Percentiles rank a stretch among this genome's conserved stretches.
Conservation (phyloP, 1,284 basidiomycete species). For the Flammula alnicola region DNA sequence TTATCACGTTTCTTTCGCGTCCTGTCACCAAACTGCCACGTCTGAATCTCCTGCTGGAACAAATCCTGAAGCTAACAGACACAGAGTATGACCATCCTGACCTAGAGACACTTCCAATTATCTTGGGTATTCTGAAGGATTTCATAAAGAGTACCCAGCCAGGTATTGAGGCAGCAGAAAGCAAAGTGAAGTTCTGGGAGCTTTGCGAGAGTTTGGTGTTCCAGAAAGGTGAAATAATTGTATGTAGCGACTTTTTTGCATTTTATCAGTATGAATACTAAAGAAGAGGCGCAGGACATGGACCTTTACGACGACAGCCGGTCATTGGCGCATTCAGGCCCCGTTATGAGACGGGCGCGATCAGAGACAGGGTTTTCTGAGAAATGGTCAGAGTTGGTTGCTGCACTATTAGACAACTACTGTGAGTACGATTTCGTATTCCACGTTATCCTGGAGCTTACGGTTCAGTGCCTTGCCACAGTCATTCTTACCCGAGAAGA, state of each 20-base stretch:
- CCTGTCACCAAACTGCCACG: conserved; percentile 84
- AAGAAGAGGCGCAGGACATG: conserved; percentile 61
- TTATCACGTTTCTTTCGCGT: conserved; percentile 80
- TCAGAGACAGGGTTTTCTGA: conserved; percentile 61
- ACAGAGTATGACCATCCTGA: conserved; percentile 70
- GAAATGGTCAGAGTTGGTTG: conserved; percentile 65
- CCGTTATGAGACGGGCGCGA: conserved; percentile 55
- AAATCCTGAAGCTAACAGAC: conserved; percentile 68
- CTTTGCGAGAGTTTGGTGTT: conserved; percentile 75
- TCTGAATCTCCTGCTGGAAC: conserved; percentile 73
- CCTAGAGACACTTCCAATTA: conserved; percentile 67
- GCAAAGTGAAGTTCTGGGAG: conserved; percentile 83
- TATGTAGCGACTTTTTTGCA: conserved; percentile 36
- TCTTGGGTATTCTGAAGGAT: conserved; percentile 63
- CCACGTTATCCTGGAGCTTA: conserved; percentile 1
- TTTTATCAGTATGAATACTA: background rate
- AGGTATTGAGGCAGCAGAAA: conserved; percentile 82
- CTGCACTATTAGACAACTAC: conserved; percentile 79
- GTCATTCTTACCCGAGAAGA: conserved; percentile 71
- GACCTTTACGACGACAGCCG: conserved; percentile 77
- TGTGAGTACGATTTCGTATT: conserved; percentile 45
- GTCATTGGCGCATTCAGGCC: conserved; percentile 67
- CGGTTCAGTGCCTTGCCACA: conserved; percentile 27
- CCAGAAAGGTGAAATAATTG: conserved; percentile 79
- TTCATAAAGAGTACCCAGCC: conserved; percentile 81